A percentile compares a stretch with the other conserved stretches of the same genome.
These are phyloP conservation scores for Flaveria linearis DNA, from an alignment of 129 eudicot species.

Conservation along the genomic window DNA sequence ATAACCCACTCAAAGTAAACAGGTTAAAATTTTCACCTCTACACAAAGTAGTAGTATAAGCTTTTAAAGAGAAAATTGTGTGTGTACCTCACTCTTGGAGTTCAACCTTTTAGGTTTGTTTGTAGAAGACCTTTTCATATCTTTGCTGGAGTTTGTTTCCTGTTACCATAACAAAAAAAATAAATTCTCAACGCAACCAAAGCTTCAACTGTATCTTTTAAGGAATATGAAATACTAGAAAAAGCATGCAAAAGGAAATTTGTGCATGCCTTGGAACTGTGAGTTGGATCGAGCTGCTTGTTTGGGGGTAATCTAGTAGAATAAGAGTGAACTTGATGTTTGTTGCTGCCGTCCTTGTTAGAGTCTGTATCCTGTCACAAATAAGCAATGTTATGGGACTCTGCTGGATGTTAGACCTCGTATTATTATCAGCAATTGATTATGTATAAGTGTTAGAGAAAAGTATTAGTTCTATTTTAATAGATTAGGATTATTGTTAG, in stretches of 20 bases:
- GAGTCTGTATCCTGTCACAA: conserved; percentile 35
- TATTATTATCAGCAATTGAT: background rate
- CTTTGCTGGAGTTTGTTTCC: conserved; percentile 40
- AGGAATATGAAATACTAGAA: background rate
- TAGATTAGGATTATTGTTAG: background rate
- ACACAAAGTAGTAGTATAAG: background rate
- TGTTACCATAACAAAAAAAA: conserved; percentile 22
- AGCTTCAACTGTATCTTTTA: background rate
- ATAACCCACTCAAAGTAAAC: background rate
- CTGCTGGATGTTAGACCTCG: background rate
- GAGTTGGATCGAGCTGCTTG: conserved; percentile 32
- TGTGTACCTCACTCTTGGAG: conserved; percentile 62
- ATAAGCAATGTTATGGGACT: background rate
- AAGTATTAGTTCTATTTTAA: background rate
- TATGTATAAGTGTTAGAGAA: background rate
- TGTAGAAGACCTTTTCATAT: conserved; percentile 41
- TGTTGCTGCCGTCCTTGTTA: conserved; percentile 39
- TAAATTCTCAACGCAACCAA: background rate
- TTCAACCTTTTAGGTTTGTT: conserved; percentile 48
- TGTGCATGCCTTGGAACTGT: conserved; percentile 19
- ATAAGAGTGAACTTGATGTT: conserved; percentile 29
- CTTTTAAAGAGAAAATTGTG: conserved; percentile 13
- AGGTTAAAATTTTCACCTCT: background rate
- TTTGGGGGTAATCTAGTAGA: conserved; percentile 36
- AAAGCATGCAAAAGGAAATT: background rate